Conservation (phyloP, 805 yeast species). For the Starmerella etchellsii region DNA sequence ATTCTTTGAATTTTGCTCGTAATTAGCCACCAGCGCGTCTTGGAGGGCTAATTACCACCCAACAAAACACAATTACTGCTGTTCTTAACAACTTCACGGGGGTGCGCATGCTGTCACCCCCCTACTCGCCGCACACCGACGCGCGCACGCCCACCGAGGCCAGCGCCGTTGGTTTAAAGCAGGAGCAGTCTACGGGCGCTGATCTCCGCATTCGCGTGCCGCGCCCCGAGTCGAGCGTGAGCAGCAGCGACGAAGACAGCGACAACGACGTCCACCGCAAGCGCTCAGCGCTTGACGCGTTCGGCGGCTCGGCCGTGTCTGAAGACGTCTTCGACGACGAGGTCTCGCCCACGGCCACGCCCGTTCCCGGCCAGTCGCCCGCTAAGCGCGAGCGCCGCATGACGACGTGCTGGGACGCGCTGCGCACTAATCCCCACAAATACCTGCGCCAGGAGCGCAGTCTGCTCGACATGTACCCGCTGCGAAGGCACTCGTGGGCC, state of each 20-base stretch:
- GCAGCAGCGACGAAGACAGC: constrained; percentile 3
- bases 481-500: constrained; percentile 26
- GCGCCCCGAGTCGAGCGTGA: neutral
- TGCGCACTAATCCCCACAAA: constrained; percentile 23
- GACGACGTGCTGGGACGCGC: constrained; percentile 24
- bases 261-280: constrained; percentile 5
- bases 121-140: constrained; percentile 25
- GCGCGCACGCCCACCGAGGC: constrained; percentile 2
- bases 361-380: neutral
- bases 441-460: constrained; percentile 24
- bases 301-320: neutral
- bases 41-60: too few relatives aligned
- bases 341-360: neutral
- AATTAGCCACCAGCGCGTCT: too few relatives aligned
- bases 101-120: constrained; percentile 26
- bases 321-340: neutral
- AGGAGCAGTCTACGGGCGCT: neutral
- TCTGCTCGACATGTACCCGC: constrained; percentile 24
- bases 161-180: neutral
- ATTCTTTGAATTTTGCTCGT: too few relatives aligned
- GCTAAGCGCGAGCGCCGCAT: constrained; percentile 17
- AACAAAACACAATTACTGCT: neutral
- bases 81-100: neutral
- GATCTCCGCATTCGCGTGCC: neutral
- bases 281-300: constrained; percentile 10